Conservation (phyloP, 1,284 basidiomycete genomes). For the Afroboletus lepidellus region DNA sequence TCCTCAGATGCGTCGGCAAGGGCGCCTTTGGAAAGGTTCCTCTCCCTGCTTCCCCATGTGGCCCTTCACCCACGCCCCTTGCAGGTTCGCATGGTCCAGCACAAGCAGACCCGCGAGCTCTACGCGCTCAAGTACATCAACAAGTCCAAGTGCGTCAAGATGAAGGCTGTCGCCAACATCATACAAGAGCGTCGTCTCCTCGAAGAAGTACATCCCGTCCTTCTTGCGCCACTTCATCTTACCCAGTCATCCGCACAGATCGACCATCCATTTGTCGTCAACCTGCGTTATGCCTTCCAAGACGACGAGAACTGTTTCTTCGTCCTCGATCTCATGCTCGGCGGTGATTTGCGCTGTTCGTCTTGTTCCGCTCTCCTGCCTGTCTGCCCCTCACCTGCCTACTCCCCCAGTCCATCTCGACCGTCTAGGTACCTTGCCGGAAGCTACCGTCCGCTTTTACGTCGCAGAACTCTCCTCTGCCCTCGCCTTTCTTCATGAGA, state of each 20-base stretch:
- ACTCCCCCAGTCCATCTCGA: constrained; percentile 82
- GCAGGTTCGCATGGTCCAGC: constrained; percentile 96
- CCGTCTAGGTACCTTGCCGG: constrained; percentile 77
- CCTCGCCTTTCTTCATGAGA: constrained; percentile 88
- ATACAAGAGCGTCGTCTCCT: constrained; percentile 91
- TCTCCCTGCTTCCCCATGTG: constrained; percentile 2
- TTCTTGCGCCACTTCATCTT: not conserved
- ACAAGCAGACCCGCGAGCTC: constrained; percentile 93
- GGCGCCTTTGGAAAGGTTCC: constrained; percentile 96
- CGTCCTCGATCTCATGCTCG: constrained; percentile 96
- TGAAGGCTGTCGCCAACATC: constrained; percentile 96
- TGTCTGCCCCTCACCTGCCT: not conserved
- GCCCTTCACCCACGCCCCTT: not conserved
- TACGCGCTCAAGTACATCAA: constrained; percentile 99
- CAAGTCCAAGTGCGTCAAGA: constrained; percentile 96
- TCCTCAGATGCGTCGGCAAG: constrained; percentile 93
- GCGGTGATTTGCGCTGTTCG: constrained; percentile 92
- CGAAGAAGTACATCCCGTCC: constrained; percentile 71
- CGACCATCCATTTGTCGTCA: constrained; percentile 96
- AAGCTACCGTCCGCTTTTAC: constrained; percentile 88
- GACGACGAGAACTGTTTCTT: constrained; percentile 99
- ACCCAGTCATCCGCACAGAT: constrained; percentile 54
- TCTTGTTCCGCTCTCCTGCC: constrained; percentile 28
- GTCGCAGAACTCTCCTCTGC: constrained; percentile 89
- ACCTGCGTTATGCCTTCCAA: constrained; percentile 96